Percentiles rank a stretch among this genome's conserved stretches.
These are phyloP conservation scores for Penicillium malachiteum DNA, from an alignment of 495 filamentous ascomycete species.

Conservation along the genomic window DNA sequence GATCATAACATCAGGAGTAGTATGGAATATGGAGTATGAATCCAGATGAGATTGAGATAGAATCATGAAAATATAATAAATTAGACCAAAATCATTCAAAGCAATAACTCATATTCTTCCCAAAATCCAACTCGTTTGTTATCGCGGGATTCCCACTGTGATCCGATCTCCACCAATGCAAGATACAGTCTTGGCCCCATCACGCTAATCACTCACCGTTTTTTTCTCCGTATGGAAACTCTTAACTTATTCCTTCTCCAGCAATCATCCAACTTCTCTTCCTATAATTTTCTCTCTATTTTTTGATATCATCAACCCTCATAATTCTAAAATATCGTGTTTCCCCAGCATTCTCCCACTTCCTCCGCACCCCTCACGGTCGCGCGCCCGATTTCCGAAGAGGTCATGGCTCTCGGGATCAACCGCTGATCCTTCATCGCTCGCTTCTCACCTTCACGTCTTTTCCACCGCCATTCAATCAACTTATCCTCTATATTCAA, in stretches of 20 bases:
- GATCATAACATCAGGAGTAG: too few relatives aligned
- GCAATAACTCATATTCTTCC: too few relatives aligned
- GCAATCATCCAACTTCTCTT: not conserved
- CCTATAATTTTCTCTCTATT: not conserved
- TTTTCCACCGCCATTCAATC: constrained; percentile 11
- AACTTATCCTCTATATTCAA: too few relatives aligned
- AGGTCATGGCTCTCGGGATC: constrained; percentile 23
- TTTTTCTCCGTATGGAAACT: constrained; percentile 9
- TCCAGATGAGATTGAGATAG: too few relatives aligned
- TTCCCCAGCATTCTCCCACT: constrained; percentile 15
- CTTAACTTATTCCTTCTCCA: not conserved
- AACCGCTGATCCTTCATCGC: constrained; percentile 26
- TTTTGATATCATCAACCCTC: too few relatives aligned
- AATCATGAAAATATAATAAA: too few relatives aligned
- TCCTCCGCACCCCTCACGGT: constrained; percentile 13
- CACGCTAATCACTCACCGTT: constrained; percentile 27
- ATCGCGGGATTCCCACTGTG: constrained; percentile 6
- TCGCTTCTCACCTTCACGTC: constrained; percentile 5
- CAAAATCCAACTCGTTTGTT: not conserved
- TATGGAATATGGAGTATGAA: too few relatives aligned
- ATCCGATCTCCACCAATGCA: constrained; percentile 20
- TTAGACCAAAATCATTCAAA: too few relatives aligned
- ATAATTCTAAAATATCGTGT: not conserved
- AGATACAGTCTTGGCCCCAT: constrained; percentile 23
- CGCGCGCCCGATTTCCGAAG: constrained; percentile 16